These are phyloP conservation scores for Schwanniomyces yamadae DNA, from an alignment of 805 yeast genomes.

Conservation along the genomic window DNA sequence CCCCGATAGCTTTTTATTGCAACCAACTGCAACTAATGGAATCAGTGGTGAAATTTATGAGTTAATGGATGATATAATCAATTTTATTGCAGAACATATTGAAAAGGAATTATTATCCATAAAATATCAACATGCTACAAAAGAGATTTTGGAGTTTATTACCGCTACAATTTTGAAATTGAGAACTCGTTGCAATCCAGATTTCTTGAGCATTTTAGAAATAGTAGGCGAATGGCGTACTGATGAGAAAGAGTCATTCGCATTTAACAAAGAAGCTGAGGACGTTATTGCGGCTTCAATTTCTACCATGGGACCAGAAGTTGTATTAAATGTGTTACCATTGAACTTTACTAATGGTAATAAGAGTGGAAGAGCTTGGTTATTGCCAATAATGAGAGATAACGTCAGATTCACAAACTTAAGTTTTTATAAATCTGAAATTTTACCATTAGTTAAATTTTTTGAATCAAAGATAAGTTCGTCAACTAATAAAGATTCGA, in stretches of 20 bases:
- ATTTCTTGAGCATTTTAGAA: conserved; percentile 61
- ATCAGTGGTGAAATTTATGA: conserved; percentile 54
- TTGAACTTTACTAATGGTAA: conserved; percentile 64
- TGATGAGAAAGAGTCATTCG: conserved; percentile 66
- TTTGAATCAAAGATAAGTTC: conserved; percentile 50
- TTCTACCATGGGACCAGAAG: conserved; percentile 81
- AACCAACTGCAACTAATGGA: conserved; percentile 41
- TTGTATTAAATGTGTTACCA: conserved; percentile 72
- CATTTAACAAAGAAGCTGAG: conserved; percentile 74
- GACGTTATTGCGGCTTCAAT: conserved; percentile 77
- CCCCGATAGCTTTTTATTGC: conserved; percentile 56
- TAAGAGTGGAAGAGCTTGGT: conserved; percentile 90
- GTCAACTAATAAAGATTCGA: conserved; percentile 51
- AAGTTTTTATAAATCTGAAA: conserved; percentile 56
- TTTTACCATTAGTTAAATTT: conserved; percentile 63
- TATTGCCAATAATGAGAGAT: conserved; percentile 87
- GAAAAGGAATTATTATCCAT: conserved; percentile 65
- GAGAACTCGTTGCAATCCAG: conserved; percentile 67
- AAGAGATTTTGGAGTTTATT: conserved; percentile 68
- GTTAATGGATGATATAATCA: conserved; percentile 51
- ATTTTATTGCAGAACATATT: conserved; percentile 49
- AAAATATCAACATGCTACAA: conserved; percentile 72
- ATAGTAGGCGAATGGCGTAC: conserved; percentile 86
- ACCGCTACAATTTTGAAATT: conserved; percentile 62
- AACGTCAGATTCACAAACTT: conserved; percentile 72